A percentile compares a stretch with the other conserved stretches of the same genome.
phyloP scores from a whole-genome alignment of 1,284 basidiomycete genomes.

The Heterobasidion irregulare region DNA sequence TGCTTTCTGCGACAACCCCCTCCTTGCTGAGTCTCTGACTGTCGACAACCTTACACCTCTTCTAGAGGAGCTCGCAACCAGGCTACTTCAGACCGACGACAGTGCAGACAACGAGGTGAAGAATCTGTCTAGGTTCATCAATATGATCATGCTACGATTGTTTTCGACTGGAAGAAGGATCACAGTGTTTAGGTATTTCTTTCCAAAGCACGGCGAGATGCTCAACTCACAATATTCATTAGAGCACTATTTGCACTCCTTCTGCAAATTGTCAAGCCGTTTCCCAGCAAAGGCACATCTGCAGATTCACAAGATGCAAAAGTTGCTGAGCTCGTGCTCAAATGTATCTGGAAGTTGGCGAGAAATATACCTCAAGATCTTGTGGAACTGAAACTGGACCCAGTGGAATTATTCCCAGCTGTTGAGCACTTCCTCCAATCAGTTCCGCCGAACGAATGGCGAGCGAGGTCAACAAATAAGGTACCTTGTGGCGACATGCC shows the following conservation, averaged over 20 bases:
- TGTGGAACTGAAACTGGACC: conserved; percentile 71
- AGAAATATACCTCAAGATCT: conserved; percentile 91
- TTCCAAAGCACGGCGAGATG: not conserved
- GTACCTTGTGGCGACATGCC: conserved; percentile 97
- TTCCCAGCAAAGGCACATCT: conserved; percentile 60
- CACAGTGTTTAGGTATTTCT: conserved; percentile 80
- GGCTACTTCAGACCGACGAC: conserved; percentile 89
- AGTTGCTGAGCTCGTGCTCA: conserved; percentile 93
- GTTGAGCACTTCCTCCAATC: conserved; percentile 93
- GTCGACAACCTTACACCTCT: conserved; percentile 74
- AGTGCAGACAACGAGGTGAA: conserved; percentile 68
- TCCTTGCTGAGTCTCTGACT: conserved; percentile 76
- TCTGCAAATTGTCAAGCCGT: conserved; percentile 83
- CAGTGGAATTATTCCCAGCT: conserved; percentile 86
- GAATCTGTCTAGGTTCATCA: conserved; percentile 92
- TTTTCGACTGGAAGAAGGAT: conserved; percentile 90
- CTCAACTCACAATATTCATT: conserved; percentile 17
- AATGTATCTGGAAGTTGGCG: conserved; percentile 98
- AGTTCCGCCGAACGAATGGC: conserved; percentile 94
- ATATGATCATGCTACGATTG: conserved; percentile 92
- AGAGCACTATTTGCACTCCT: conserved; percentile 80
- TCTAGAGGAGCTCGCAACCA: conserved; percentile 81
- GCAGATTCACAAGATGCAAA: conserved; percentile 76
- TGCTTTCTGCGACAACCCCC: conserved; percentile 81
- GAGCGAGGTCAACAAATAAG: conserved; percentile 81